Evolutionary conservation across 78 protist species (phyloP), one percentile per base, ranked within the genome.

Genomic region (Dictyostelium intermedium): DNA sequence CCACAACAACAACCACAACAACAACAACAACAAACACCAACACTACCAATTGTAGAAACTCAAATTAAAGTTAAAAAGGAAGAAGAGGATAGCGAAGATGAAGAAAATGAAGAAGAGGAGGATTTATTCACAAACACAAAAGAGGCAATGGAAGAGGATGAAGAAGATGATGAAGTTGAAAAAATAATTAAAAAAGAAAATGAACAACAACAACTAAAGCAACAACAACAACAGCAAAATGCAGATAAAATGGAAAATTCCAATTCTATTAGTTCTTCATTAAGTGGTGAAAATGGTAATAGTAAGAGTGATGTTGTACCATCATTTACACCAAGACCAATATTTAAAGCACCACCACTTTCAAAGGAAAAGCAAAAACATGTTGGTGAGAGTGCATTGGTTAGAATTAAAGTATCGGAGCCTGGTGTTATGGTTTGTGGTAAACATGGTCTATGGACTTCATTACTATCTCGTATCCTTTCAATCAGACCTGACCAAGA

Each of bases 381-480:
- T 10, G 72, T 89, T 14, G 63, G 66, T 5, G 74, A 80, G 18
- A n/a, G 47, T 16, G 69, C 94, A 41, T 6, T 89, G n/a, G 10
- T 8, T 5, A 43, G 94, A 63, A 32, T 89, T 23, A 78, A 60
- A 43, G 9, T 18, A 23, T 66, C 83, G 3, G 94, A 89, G 56
- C 82, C 30, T 30, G 87, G 82, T 23, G 70, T 84, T 8, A 80
- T 45, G 6, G 50, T 23, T 23, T 53, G 82, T 35, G 94, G 94
- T 3, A 89, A 70, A 47, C 32, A 63, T 7, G 13, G 16, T 18
- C 50, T 89, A n/a, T 89, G 94, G 94, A 79, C 87, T 20, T 37
- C 87, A 5, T 7, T 89, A 34, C 41, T 89, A 45, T 32, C 87
- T 1, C 45, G 87, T 18, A 20, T 89, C 2, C 74, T 89, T 0